Evolutionary conservation across 176 grass and related monocot species (phyloP), one percentile per base, ranked within the genome.

Genomic region (Eremochloa ophiuroides): DNA sequence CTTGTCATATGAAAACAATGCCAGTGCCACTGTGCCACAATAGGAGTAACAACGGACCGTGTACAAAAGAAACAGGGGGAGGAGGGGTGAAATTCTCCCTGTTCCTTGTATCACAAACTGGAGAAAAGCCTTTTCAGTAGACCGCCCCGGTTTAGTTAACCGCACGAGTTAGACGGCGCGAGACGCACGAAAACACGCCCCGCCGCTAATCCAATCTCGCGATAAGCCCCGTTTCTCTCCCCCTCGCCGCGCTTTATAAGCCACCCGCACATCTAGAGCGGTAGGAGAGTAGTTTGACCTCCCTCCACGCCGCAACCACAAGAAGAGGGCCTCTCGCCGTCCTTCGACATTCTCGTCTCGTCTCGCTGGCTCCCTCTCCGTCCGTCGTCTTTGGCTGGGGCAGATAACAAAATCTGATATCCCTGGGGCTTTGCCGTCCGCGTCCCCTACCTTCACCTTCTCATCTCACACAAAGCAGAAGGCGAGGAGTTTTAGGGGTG

Each of bases 301-400:
- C 53, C 72, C 30, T 15, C 72, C 48, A 14, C n/a, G 41, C 29
- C 30, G 64, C 70, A 80, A n/a, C n/a, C n/a, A n/a, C n/a, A n/a
- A n/a, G n/a, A n/a, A n/a, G n/a, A n/a, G 16, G 43, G 43, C 44
- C 61, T 51, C 38, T 29, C 65, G 44, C 66, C 75, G 81, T 66
- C 75, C 75, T 50, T 69, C 28, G 39, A 75, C 82, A 76, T 80
- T 69, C 76, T 33, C n/a, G n/a, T n/a, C n/a, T n/a, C n/a, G n/a
- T n/a, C n/a, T n/a, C n/a, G n/a, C n/a, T n/a, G n/a, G n/a, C n/a
- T n/a, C n/a, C n/a, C n/a, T n/a, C 37, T 20, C 34, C 8, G 0
- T 17, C 40, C 82, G 25, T 81, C 41, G n/a, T 17, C 48, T 62
- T 37, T 61, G 55, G 10, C 16, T 35, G 38, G 1, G 10, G 14